phyloP scores from a whole-genome alignment of 192 early-diverging fungal species.

The Thamnidium elegans region DNA sequence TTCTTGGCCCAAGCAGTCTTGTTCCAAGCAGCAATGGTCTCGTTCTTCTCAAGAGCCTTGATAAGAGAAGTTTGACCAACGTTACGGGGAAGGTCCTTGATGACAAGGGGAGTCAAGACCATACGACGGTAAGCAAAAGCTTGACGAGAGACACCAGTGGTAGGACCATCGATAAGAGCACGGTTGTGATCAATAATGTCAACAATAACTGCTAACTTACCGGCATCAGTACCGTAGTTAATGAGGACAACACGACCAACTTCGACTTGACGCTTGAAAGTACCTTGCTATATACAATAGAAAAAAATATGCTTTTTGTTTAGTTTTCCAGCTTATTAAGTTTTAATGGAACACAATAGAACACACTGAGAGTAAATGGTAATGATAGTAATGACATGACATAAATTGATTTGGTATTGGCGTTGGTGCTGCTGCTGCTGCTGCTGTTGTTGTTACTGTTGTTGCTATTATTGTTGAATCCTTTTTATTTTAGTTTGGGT shows the following conservation, averaged over 20 bases:
- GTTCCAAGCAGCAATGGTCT: constrained; percentile 75
- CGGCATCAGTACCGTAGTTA: constrained; percentile 90
- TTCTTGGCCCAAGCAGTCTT: constrained; percentile 97
- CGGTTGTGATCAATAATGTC: constrained; percentile 99
- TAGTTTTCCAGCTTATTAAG: neutral
- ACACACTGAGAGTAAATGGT: too few relatives aligned
- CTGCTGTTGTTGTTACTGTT: too few relatives aligned
- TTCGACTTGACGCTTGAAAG: constrained; percentile 93
- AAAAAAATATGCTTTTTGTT: neutral
- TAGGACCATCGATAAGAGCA: constrained; percentile 95
- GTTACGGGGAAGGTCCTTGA: constrained; percentile 82
- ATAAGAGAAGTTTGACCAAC: constrained; percentile 73
- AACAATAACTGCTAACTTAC: constrained; percentile 98
- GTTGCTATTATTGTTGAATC: too few relatives aligned
- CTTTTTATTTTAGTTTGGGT: too few relatives aligned
- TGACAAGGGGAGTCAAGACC: constrained; percentile 85
- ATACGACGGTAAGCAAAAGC: constrained; percentile 86
- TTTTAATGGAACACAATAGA: neutral
- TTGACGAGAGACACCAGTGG: constrained; percentile 89
- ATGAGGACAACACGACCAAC: constrained; percentile 97
- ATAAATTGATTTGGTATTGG: neutral
- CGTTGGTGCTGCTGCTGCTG: too few relatives aligned
- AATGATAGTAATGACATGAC: neutral
- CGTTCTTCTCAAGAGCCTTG: constrained; percentile 82
- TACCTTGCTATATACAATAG: constrained; percentile 39